Evolutionary conservation across 345 rosid species (phyloP), one percentile per base, ranked within the genome.

Genomic region (Anacardium occidentale): DNA sequence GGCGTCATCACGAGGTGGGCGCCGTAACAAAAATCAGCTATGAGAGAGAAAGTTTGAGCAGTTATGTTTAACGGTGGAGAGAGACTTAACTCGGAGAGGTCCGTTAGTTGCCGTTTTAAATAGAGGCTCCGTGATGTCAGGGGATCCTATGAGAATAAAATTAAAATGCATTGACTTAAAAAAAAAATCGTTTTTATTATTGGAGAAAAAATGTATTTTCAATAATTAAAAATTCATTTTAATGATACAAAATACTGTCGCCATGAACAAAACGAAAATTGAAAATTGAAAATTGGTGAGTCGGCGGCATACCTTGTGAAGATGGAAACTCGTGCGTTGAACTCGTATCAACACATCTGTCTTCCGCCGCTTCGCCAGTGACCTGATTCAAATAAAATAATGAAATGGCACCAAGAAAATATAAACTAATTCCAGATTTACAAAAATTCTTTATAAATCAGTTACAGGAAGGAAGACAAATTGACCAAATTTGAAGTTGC

Each of bases 31-130:
- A 86, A 91, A 51, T 79, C 80, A 3, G 86, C 87, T 0, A 85
- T 79, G 15, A 85, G 84, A 10, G 88, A 56, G 78, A 94, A 94
- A 10, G 96, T 89, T 40, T 84, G 87, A 22, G 87, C 84, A 64
- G 91, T 86, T 85, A 94, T 78, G 66, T 90, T 91, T 47, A 91
- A 86, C 80, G 91, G 91, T 64, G 90, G 90, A 7, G 92, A 75
- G 68, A 94, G 87, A 66, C 84, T 94, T 68, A 91, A 68, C 54
- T 88, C 88, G 25, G 81, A 79, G 57, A 73, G 78, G 37, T 73
- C 79, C 75, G 86, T 80, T 78, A 94, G 83, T 75, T 84, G 89
- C 76, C 91, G 86, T 73, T 78, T 86, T 69, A 94, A 87, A 83
- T 91, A 89, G 52, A 69, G 55, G 80, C 98, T 91, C 76, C 75